Conservation (phyloP, 768 basidiomycete species). For the Pholiota conissans region DNA sequence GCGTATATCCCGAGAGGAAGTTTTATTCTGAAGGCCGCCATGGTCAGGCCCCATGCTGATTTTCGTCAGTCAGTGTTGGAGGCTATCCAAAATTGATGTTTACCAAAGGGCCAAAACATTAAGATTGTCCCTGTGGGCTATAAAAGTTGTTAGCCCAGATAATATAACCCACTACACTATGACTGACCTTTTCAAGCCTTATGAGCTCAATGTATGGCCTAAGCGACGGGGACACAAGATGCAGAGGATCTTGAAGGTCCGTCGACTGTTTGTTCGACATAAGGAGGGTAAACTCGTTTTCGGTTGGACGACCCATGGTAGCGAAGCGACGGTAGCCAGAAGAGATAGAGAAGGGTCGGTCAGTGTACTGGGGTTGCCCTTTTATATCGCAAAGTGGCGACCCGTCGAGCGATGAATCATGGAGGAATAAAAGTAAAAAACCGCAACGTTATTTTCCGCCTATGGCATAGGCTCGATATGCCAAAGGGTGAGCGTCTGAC, state of each 20-base stretch:
- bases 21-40: conserved; percentile 41
- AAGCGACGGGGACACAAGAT: conserved; percentile 24
- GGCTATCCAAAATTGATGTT: conserved; percentile 1
- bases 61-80: not conserved
- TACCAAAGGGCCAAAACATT: conserved; percentile 58
- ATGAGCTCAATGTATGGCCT: conserved; percentile 50
- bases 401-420: not conserved
- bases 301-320: conserved; percentile 8
- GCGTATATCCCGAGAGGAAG: conserved; percentile 33
- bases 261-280: conserved; percentile 4
- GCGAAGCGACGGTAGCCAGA: not conserved
- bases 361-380: not conserved
- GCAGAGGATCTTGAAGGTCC: conserved; percentile 28
- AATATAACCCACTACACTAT: not conserved
- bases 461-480: not conserved
- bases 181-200: conserved; percentile 47
- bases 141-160: not conserved
- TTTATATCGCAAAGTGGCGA: not conserved
- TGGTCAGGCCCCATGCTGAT: conserved; percentile 51
- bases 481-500: not conserved
- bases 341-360: not conserved
- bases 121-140: conserved; percentile 51
- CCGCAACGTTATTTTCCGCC: not conserved
- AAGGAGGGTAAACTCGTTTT: conserved; percentile 11
- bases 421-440: not conserved